Evolutionary conservation across 2,329 filamentous ascomycete species (phyloP), one percentile per base, ranked within the genome.

Genomic region (Biscogniauxia mediterranea): DNA sequence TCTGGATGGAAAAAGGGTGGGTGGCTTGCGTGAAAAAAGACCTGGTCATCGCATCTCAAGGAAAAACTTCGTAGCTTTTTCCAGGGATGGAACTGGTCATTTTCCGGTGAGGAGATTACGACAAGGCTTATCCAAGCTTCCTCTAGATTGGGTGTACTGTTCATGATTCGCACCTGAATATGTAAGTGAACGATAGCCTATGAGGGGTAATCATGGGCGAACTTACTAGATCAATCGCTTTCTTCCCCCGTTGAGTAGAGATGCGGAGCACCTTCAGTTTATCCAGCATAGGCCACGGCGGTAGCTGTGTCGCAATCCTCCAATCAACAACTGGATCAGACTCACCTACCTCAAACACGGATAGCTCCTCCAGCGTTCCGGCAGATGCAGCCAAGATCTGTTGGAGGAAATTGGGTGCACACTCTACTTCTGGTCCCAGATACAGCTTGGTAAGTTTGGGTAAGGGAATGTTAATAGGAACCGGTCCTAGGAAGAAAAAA

Each of bases 141-240:
- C 55, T 71, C 66, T 5, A 72, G 52, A 19, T 70, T 71, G 11
- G 71, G 71, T 4, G 64, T 60, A 23, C 55, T 26, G 26, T 52
- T n/a, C 55, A 68, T 59, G 19, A 68, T 8, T 32, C 2, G 28
- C 25, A 2, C 49, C 32, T 13, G 15, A 1, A 52, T 19, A 52
- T 26, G 20, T 1, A 38, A 21, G 52, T 11, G 20, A 32, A 69
- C n/a, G 70, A 58, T 56, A 55, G 5, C 19, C 15, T 23, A 46
- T 38, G 52, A 28, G 21, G 7, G 28, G 11, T 32, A 5, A 7
- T 28, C 32, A 32, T 19, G 8, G 21, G 46, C 28, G 3, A 57
- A 66, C 68, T 66, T 64, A 73, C 69, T 8, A 71, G 54, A 7
- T 53, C 17, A 32, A 9, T 21, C 8, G 5, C n/a, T 21, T 32